Conservation (phyloP, 2,329 filamentous ascomycete species). For the Calonectria pseudoreteaudii region DNA sequence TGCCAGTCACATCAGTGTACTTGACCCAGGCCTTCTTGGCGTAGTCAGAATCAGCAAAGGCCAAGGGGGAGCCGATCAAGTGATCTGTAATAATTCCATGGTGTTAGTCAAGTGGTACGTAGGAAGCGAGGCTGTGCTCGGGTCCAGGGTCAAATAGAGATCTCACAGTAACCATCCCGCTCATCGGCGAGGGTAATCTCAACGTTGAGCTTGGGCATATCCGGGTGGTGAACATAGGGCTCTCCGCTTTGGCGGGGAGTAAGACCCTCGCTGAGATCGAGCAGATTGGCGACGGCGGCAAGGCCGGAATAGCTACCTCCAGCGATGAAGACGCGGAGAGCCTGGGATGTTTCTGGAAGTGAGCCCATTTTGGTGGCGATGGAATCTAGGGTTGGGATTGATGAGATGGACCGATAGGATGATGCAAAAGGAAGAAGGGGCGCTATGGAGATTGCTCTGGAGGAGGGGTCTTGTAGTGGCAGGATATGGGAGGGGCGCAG, state of each 20-base stretch:
- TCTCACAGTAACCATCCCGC: constrained; percentile 84
- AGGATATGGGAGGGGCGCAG: constrained; percentile 8
- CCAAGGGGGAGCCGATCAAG: constrained; percentile 80
- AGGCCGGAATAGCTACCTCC: constrained; percentile 82
- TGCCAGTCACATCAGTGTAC: constrained; percentile 73
- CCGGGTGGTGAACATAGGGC: constrained; percentile 53
- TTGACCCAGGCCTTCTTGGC: constrained; percentile 77
- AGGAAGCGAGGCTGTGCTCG: neutral
- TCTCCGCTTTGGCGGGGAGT: constrained; percentile 57
- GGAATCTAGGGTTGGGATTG: constrained; percentile 22
- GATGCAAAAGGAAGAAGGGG: constrained; percentile 13
- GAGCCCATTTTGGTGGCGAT: constrained; percentile 46
- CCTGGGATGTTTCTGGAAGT: constrained; percentile 43
- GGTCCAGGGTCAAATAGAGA: neutral
- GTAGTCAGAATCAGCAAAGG: constrained; percentile 72
- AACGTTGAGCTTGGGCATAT: constrained; percentile 63
- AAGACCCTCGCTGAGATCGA: constrained; percentile 72
- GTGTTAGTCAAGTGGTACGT: constrained; percentile 27
- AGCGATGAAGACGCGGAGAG: constrained; percentile 72
- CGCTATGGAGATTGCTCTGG: constrained; percentile 12
- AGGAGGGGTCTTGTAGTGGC: constrained; percentile 10
- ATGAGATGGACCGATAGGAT: constrained; percentile 18
- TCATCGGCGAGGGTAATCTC: constrained; percentile 83
- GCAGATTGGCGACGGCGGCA: constrained; percentile 73
- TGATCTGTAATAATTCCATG: constrained; percentile 67